Evolutionary conservation across 352 stramenopile genomes (phyloP), one percentile per base, ranked within the genome.

Genomic region (Paralagenidium karlingii): DNA sequence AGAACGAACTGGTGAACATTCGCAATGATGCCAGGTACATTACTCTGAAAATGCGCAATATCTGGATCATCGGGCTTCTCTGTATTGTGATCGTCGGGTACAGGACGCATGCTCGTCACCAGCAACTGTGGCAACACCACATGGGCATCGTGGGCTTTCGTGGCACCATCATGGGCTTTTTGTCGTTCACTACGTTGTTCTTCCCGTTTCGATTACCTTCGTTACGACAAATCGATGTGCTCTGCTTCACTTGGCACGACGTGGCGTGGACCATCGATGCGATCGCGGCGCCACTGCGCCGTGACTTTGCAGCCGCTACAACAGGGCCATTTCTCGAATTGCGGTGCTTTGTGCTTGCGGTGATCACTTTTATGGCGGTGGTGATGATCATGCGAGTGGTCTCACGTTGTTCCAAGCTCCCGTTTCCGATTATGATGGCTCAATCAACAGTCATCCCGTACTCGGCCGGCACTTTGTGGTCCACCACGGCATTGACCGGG

Each of bases 11-110:
- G 49, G 49, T 47, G 12, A 49, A 44, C 0, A 18, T 45, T 2
- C 34, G 51, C 26, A 53, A 51, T 3, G 21, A 50, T n/a, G 31
- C 48, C 16, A 5, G 18, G 2, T 67, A 60, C 30, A 12, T 60
- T 6, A 34, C 41, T 0, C 2, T 57, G 12, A 11, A 25, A 0
- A 67, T 71, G 53, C 60, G 60, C 9, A 62, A 61, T 28, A 10
- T 58, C 8, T 71, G 56, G 60, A 12, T 44, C 16, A 7, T 48
- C 4, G 46, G 22, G 31, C 34, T 68, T 12, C 19, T 48, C 7
- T 36, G 45, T 13, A 67, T 52, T 34, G 1, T 38, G 5, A 4
- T 46, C 16, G 24, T 54, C 4, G 8, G 41, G n/a, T 12, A n/a
- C 0, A 20, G 53, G 11, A 48, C 39, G 2, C n/a, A n/a, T n/a